These are phyloP conservation scores for Daldinia eschscholtzii DNA, from an alignment of 2,329 filamentous ascomycete genomes.

Conservation along the genomic window DNA sequence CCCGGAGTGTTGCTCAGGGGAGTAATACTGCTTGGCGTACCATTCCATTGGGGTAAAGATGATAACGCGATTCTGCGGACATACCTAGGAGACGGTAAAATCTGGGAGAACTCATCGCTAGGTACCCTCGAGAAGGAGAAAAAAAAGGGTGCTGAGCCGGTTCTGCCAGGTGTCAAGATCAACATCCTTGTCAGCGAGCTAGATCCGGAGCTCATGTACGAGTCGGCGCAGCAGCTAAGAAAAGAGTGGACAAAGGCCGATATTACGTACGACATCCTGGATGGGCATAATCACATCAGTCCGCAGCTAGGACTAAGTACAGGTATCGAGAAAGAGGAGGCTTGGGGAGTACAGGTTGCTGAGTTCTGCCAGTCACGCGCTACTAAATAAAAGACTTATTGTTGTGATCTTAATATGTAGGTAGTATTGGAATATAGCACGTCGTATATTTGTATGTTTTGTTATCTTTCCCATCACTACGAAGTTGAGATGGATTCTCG, in stretches of 20 bases:
- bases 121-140: conserved; percentile 43
- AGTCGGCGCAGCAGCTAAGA: conserved; percentile 45
- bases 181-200: conserved; percentile 48
- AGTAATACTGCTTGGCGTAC: conserved; percentile 44
- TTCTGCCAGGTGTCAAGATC: conserved; percentile 43
- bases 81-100: conserved; percentile 46
- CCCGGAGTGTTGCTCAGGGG: conserved; percentile 44
- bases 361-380: conserved; percentile 43
- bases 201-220: conserved; percentile 46
- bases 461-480: not conserved
- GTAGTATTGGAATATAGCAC: not conserved
- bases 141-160: conserved; percentile 31
- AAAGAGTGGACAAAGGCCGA: conserved; percentile 41
- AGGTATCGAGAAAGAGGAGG: conserved; percentile 50
- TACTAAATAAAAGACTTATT: conserved; percentile 18
- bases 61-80: conserved; percentile 41
- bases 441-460: not conserved
- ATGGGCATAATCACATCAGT: conserved; percentile 52
- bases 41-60: conserved; percentile 46
- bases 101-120: conserved; percentile 43
- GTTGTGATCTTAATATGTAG: not conserved
- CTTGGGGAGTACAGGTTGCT: conserved; percentile 49
- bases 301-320: conserved; percentile 47
- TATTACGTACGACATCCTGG: conserved; percentile 41
- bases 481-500: not conserved